These are phyloP conservation scores for Populus trichocarpa DNA, from an alignment of 441 rosid species.

Conservation along the genomic window DNA sequence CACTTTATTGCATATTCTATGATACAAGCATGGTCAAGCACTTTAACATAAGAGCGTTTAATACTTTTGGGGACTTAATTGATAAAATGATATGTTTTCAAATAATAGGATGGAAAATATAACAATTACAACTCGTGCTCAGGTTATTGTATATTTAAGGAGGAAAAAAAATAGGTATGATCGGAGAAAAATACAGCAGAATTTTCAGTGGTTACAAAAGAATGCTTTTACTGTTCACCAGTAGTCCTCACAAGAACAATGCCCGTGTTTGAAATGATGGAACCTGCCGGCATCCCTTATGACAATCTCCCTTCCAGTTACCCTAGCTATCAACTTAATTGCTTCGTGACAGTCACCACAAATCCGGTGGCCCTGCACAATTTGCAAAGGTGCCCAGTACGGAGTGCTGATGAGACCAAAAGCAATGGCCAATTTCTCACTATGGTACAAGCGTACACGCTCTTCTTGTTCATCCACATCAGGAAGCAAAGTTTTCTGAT, in stretches of 20 bases:
- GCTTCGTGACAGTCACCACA: slow-evolving; percentile 81
- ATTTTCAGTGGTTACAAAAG: neutral
- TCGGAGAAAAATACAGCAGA: neutral
- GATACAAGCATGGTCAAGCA: too few species aligned
- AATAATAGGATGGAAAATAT: neutral
- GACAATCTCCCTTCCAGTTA: slow-evolving; percentile 56
- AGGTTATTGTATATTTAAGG: neutral
- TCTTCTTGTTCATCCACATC: slow-evolving; percentile 76
- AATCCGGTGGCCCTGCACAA: slow-evolving; percentile 81
- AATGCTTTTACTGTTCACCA: slow-evolving; percentile 49
- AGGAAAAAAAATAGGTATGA: neutral
- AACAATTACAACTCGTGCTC: neutral
- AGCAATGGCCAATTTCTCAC: slow-evolving; percentile 85
- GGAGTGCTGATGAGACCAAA: slow-evolving; percentile 61
- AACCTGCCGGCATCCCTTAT: slow-evolving; percentile 87
- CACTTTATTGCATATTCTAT: too few species aligned
- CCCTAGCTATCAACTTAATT: slow-evolving; percentile 54
- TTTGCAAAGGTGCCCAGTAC: slow-evolving; percentile 57
- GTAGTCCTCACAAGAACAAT: slow-evolving; percentile 88
- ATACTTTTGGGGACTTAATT: too few species aligned
- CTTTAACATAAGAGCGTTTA: too few species aligned
- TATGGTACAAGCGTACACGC: slow-evolving; percentile 42
- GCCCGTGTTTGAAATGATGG: slow-evolving; percentile 71
- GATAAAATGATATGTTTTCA: too few species aligned
- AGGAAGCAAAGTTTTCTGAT: slow-evolving; percentile 53